phyloP scores from a whole-genome alignment of 2,329 filamentous ascomycete species.

The Nemania sp. region DNA sequence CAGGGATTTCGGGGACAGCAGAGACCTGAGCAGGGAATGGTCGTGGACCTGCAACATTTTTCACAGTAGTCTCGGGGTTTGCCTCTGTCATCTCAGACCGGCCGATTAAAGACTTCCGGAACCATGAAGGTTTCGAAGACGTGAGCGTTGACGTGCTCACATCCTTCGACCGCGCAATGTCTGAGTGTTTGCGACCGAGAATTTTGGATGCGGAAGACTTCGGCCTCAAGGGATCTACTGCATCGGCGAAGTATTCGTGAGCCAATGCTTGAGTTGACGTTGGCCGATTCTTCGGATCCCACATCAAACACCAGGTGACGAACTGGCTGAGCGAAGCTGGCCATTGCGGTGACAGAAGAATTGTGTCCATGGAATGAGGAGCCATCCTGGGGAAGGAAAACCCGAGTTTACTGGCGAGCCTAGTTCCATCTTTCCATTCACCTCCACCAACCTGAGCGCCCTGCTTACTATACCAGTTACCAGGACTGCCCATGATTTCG shows the following conservation, averaged over 20 bases:
- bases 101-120: slow-evolving; percentile 90
- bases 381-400: slow-evolving; percentile 99
- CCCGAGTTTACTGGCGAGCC: slow-evolving; percentile 90
- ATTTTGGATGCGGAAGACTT: slow-evolving; percentile 86
- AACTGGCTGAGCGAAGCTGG: slow-evolving; percentile 85
- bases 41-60: slow-evolving; percentile 51
- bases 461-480: slow-evolving; percentile 95
- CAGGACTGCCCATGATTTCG: slow-evolving; percentile 98
- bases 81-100: slow-evolving; percentile 71
- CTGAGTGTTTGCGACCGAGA: slow-evolving; percentile 87
- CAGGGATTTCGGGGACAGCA: slow-evolving; percentile 45
- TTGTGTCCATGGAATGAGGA: slow-evolving; percentile 93
- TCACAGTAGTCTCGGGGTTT: slow-evolving; percentile 52
- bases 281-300: slow-evolving; percentile 91
- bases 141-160: slow-evolving; percentile 59
- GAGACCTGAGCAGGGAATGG: slow-evolving; percentile 37
- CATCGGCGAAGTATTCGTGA: slow-evolving; percentile 93
- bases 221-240: slow-evolving; percentile 87
- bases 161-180: slow-evolving; percentile 74
- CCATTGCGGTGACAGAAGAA: slow-evolving; percentile 90
- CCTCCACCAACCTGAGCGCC: slow-evolving; percentile 87
- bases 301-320: slow-evolving; percentile 98
- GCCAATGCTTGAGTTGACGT: slow-evolving; percentile 92
- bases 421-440: slow-evolving; percentile 94
- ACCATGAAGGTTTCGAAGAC: slow-evolving; percentile 91